phyloP scores from a whole-genome alignment of 2,329 filamentous ascomycete genomes.

The Fusarium sp. region DNA sequence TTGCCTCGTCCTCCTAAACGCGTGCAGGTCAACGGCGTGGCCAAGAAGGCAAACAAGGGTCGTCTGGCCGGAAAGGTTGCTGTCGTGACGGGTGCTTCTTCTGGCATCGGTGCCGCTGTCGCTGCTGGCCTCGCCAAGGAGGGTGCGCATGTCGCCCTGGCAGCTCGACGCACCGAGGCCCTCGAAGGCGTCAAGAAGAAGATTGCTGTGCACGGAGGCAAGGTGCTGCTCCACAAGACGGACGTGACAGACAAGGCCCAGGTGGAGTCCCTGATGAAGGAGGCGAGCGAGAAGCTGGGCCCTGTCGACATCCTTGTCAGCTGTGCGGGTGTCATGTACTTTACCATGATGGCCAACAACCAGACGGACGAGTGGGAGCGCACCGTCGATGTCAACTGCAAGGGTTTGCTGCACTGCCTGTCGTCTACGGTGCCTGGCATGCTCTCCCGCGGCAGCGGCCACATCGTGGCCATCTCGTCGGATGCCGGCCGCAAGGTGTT shows the following conservation, averaged over 20 bases:
- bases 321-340: constrained; percentile 90
- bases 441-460: constrained; percentile 75
- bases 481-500: constrained; percentile 87
- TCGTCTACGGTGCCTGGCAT: constrained; percentile 77
- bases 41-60: constrained; percentile 55
- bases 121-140: constrained; percentile 75
- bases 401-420: constrained; percentile 80
- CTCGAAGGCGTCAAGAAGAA: constrained; percentile 75
- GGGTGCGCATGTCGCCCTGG: constrained; percentile 78
- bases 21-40: constrained; percentile 48
- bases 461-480: constrained; percentile 85
- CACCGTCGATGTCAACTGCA: constrained; percentile 89
- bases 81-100: constrained; percentile 83
- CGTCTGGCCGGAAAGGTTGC: constrained; percentile 77
- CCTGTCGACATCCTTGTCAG: constrained; percentile 83
- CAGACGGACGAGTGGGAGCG: constrained; percentile 82
- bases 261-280: constrained; percentile 73
- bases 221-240: constrained; percentile 76
- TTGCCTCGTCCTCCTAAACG: constrained; percentile 71
- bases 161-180: constrained; percentile 76
- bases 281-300: constrained; percentile 72
- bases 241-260: constrained; percentile 77
- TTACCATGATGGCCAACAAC: constrained; percentile 85
- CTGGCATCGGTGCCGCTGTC: constrained; percentile 82
- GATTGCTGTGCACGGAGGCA: constrained; percentile 67